These are phyloP conservation scores for Mucor irregularis DNA, from an alignment of 371 early-diverging fungal species.

Conservation along the genomic window DNA sequence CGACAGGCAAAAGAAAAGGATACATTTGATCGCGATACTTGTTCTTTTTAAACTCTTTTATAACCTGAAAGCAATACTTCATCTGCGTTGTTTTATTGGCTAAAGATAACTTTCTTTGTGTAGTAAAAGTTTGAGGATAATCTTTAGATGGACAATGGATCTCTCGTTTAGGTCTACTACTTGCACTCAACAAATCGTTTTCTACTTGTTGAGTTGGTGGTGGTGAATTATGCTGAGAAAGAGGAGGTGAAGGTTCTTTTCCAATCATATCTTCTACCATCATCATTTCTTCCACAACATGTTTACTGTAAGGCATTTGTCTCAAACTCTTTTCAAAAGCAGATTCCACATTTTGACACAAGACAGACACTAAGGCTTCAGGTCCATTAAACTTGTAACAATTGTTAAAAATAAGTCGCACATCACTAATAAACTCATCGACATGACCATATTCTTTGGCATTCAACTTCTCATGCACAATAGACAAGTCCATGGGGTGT, in stretches of 20 bases:
- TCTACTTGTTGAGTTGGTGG: background rate
- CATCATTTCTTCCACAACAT: too few relatives aligned
- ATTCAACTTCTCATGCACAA: conserved; percentile 87
- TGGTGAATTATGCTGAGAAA: conserved; percentile 10
- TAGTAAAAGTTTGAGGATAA: conserved; percentile 44
- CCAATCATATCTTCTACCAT: too few relatives aligned
- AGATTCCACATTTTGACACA: conserved; percentile 74
- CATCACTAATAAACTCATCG: conserved; percentile 75
- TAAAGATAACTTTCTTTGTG: conserved; percentile 39
- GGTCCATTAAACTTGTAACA: conserved; percentile 90
- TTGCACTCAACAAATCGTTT: conserved; percentile 8
- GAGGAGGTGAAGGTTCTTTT: conserved; percentile 8
- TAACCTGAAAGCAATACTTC: conserved; percentile 66
- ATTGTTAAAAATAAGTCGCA: conserved; percentile 79
- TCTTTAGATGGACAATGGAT: conserved; percentile 72
- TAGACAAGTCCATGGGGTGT: conserved; percentile 96
- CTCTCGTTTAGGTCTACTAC: conserved; percentile 70
- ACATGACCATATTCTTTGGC: conserved; percentile 61
- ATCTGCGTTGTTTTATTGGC: conserved; percentile 57
- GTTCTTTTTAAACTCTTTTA: conserved; percentile 80
- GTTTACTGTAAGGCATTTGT: conserved; percentile 78
- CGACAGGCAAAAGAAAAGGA: conserved; percentile 94
- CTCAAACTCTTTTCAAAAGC: conserved; percentile 70
- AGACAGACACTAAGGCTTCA: conserved; percentile 73
- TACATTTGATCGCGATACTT: conserved; percentile 65